Base-by-base conservation (phyloP, 371 early-diverging fungal genomes). In the Circinella umbellata region DNA sequence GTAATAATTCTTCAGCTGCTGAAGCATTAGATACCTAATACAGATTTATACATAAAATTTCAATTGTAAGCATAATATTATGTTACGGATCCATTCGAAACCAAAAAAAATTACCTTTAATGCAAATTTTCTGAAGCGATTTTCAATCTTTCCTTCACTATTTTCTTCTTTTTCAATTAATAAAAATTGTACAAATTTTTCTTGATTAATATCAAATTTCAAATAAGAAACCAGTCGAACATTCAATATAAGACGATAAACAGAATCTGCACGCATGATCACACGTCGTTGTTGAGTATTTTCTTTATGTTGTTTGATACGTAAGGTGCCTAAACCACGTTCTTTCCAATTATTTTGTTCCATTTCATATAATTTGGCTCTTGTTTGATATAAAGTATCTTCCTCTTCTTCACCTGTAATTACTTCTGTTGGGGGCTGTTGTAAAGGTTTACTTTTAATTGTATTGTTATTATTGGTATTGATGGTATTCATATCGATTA, bases 261-360 rank as follows among this genome's bases (percentile, higher is more conserved):
- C 89, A 46, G 82, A 80, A 60, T 90, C 89, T 1, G 88, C 82
- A 18, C 91, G 82, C 91, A 91, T 91, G 6, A 90, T 82, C 57
- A 90, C 70, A 18, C 88, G 83, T 18, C 78, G 69, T 17, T 73
- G 73, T 38, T 49, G 18, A n/a, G 51, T 46, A 17, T 54, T 62
- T 27, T 62, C 53, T 11, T 70, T 61, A 8, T 69, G 66, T 39
- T 77, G 70, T 37, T 76, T 76, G 38, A 64, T 76, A 36, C 80
- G 77, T 46, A 86, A 63, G 35, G 76, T 81, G 47, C 86, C 86
- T 10, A 73, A 70, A 1, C 86, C 86, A 61, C 84, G 78, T 55
- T 86, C 86, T 59, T 84, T 86, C 83, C 83, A 84, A 42, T 73
- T 76, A 10, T 39, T 34, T 8, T 60, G 66, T 49, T 86, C 86